phyloP scores from a whole-genome alignment of 164 flowering plant genomes.

The Vitis rotundifolia region DNA sequence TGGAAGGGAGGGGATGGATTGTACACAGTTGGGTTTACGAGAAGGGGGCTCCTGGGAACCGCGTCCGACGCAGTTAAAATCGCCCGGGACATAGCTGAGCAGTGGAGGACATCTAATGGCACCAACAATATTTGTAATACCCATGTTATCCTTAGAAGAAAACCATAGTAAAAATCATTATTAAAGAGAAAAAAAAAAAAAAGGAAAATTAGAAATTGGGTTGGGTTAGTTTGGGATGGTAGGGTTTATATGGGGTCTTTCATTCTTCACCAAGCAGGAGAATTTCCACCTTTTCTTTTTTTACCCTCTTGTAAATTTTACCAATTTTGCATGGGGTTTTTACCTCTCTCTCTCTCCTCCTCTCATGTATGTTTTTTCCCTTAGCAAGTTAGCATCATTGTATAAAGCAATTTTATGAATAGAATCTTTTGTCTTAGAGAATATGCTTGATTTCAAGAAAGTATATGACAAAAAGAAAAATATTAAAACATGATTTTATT shows the following conservation, averaged over 20 bases:
- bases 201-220: neutral
- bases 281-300: neutral
- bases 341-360: neutral
- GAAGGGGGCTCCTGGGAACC: constrained; percentile 77
- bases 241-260: neutral
- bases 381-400: constrained; percentile 12
- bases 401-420: constrained; percentile 5
- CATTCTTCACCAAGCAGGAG: too few species aligned
- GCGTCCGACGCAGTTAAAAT: constrained; percentile 71
- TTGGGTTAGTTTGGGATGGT: constrained; percentile 1
- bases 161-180: neutral
- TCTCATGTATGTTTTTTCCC: neutral
- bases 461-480: too few species aligned
- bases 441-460: neutral
- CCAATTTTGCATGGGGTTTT: constrained; percentile 36
- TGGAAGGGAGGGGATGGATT: constrained; percentile 84
- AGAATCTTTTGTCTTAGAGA: neutral
- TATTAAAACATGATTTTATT: too few species aligned
- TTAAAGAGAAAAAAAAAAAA: neutral
- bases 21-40: constrained; percentile 84
- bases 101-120: constrained; percentile 47
- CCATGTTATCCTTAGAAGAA: constrained; percentile 14
- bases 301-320: constrained; percentile 25
- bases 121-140: constrained; percentile 6
- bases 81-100: constrained; percentile 59